phyloP scores from a whole-genome alignment of 164 flowering plant species.

The Echeveria elegans region DNA sequence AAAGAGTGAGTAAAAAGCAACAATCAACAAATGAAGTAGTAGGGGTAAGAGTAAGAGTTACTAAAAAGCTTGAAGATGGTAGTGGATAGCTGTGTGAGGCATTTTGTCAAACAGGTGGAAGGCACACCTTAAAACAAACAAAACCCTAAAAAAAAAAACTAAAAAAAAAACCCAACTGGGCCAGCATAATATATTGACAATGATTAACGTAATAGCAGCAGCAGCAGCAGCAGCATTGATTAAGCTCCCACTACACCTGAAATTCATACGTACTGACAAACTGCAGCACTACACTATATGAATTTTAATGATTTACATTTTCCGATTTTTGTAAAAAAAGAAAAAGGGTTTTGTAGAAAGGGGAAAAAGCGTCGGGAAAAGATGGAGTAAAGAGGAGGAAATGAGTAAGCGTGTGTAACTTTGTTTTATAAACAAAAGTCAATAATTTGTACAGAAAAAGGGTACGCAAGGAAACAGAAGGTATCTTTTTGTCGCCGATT shows the following conservation, averaged over 20 bases:
- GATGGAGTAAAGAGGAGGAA: not conserved
- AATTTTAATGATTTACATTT: too few species aligned
- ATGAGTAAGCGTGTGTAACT: conserved; percentile 8
- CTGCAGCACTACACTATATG: too few species aligned
- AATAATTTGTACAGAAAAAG: not conserved
- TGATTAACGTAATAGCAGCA: not conserved
- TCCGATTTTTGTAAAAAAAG: not conserved
- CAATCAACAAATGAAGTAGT: not conserved
- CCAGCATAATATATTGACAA: not conserved
- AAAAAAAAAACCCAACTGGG: not conserved
- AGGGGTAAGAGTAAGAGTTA: not conserved
- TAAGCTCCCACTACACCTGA: not conserved
- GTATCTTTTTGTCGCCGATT: too few species aligned
- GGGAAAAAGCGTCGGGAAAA: not conserved
- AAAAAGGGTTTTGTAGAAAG: not conserved
- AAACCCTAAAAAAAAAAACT: not conserved
- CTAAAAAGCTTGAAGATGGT: not conserved
- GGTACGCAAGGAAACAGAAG: not conserved
- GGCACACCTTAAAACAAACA: not conserved
- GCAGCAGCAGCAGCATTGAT: too few species aligned
- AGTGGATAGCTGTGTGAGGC: not conserved
- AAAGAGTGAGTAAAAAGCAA: not conserved
- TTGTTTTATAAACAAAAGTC: not conserved
- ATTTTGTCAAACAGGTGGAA: not conserved
- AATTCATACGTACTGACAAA: conserved; percentile 3